Conservation (phyloP, 208 protist genomes). For the Leishmania major region DNA sequence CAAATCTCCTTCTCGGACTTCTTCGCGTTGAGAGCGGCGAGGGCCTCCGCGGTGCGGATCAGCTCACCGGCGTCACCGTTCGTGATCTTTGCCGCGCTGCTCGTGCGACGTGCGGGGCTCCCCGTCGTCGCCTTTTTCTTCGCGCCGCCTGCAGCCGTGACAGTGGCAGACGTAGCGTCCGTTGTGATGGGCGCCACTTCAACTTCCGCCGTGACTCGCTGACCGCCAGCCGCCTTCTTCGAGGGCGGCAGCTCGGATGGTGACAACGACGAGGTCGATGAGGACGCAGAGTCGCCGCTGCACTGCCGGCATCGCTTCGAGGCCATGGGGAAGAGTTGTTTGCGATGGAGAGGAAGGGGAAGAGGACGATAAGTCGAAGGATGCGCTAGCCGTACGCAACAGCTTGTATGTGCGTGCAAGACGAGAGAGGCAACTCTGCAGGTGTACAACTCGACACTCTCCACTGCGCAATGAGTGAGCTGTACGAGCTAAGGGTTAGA, state of each 20-base stretch:
- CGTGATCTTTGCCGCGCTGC: conserved; percentile 28
- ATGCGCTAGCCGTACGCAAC: background rate
- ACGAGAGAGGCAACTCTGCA: background rate
- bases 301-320: conserved; percentile 3
- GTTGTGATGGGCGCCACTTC: background rate
- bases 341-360: background rate
- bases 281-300: background rate
- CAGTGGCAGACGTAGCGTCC: background rate
- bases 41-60: conserved; percentile 37
- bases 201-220: too few species aligned
- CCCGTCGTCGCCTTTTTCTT: background rate
- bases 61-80: conserved; percentile 33
- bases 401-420: background rate
- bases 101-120: background rate
- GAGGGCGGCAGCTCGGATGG: background rate
- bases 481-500: background rate
- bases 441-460: background rate
- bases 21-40: conserved; percentile 40
- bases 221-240: background rate
- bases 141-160: background rate
- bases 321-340: background rate
- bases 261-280: background rate
- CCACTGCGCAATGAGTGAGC: background rate
- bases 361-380: background rate
- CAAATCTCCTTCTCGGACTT: conserved; percentile 68